Percentiles rank a stretch among this genome's conserved stretches.
phyloP scores from a whole-genome alignment of 306 rosid genomes.

The Gastrolobium bilobum region DNA sequence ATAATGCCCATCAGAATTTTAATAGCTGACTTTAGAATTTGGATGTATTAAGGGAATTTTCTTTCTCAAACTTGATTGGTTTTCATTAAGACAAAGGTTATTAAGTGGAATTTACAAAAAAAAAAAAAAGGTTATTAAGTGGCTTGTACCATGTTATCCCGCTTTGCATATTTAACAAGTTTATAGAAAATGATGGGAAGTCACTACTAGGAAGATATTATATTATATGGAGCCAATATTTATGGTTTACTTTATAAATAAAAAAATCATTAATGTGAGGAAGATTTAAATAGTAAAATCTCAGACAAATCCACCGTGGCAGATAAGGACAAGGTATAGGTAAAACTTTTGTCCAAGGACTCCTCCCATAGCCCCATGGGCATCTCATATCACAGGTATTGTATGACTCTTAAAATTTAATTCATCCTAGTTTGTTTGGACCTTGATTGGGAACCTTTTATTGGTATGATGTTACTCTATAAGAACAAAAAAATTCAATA shows the following conservation, averaged over 20 bases:
- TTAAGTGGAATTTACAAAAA: too few relatives aligned
- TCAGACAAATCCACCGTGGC: background rate
- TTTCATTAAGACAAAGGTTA: constrained; percentile 46
- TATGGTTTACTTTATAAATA: constrained; percentile 15
- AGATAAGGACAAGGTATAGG: constrained; percentile 38
- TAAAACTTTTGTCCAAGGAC: constrained; percentile 5
- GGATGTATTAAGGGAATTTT: constrained; percentile 40
- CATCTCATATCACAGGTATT: constrained; percentile 14
- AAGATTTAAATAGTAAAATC: constrained; percentile 12
- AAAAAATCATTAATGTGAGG: constrained; percentile 4
- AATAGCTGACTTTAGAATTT: constrained; percentile 27
- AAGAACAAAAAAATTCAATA: constrained; percentile 20
- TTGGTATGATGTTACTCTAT: constrained; percentile 26
- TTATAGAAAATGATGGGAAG: constrained; percentile 44
- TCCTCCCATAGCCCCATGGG: background rate
- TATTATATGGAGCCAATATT: constrained; percentile 38
- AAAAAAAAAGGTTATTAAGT: constrained; percentile 53
- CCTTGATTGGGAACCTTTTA: constrained; percentile 39
- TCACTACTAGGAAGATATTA: constrained; percentile 22
- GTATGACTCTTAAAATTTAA: constrained; percentile 37
- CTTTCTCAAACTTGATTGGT: constrained; percentile 47
- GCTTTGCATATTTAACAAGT: constrained; percentile 48
- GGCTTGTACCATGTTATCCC: constrained; percentile 47
- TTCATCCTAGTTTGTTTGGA: constrained; percentile 42
- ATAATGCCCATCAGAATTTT: constrained; percentile 31